Evolutionary conservation across 1,139 yeast genomes (phyloP), one percentile per base, ranked within the genome.

Genomic region (Suhomyces ambrosiae): DNA sequence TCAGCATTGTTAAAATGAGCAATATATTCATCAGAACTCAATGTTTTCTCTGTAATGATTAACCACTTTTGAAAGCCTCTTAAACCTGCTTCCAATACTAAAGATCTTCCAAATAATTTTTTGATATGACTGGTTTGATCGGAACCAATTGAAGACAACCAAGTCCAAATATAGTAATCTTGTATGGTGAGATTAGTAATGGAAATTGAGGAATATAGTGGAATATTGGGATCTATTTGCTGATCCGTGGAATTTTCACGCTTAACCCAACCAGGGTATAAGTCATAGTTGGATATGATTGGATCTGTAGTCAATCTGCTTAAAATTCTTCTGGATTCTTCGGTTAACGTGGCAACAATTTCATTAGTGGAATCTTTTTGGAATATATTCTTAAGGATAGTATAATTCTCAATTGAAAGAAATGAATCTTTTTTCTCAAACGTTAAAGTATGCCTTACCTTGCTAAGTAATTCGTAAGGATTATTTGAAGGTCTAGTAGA

Each of bases 141-240:
- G 29, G 81, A 75, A 0, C 87, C 87, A 18, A 87, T 60, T 2
- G 89, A 76, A 3, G 89, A 80, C 50, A 87, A 67, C 96, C 96
- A 88, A 0, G 95, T 79, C 96, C 96, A 88, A 19, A 87, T 86
- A 53, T 83, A 87, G 55, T 85, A 88, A 55, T 88, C 96, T 59
- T 86, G 95, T 22, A 88, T 78, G 2, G 87, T 74, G 1, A 86
- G 83, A 44, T 86, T 76, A 12, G 77, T 65, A 11, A 84, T 74
- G 3, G 71, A 61, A 2, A 87, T 80, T 21, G 80, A 76, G 3
- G 72, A 61, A 41, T 54, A 64, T 16, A 63, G 50, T 2, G 76
- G 74, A 13, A 68, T 65, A 40, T 67, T 59, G 2, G 59, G 57
- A 30, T 56, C 57, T 35, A 68, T 61, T 37, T 63, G 57, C 2